Conservation (phyloP, 2,329 filamentous ascomycete species). For the Pseudogymnoascus sp. region DNA sequence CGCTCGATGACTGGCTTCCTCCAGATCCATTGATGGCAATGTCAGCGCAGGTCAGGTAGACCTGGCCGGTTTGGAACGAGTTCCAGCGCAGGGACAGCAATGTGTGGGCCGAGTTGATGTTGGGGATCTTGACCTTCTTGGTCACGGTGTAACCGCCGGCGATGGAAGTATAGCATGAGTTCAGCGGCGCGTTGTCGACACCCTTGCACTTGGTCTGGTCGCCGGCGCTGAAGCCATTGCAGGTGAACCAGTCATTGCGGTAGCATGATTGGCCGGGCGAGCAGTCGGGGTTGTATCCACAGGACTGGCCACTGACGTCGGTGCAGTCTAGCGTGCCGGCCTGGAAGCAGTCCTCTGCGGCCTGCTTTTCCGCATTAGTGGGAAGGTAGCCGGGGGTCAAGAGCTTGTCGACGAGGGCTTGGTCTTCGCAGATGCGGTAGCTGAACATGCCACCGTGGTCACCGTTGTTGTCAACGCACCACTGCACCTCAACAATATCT, state of each 20-base stretch:
- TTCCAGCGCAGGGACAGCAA: slow-evolving; percentile 50
- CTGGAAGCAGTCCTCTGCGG: slow-evolving; percentile 48
- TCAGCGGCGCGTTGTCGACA: slow-evolving; percentile 35
- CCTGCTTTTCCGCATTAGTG: slow-evolving; percentile 47
- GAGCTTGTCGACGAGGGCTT: slow-evolving; percentile 45
- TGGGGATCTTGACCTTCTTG: slow-evolving; percentile 36
- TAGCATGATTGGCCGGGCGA: slow-evolving; percentile 38
- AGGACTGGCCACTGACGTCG: slow-evolving; percentile 44
- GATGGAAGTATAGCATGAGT: slow-evolving; percentile 47
- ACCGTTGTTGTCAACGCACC: slow-evolving; percentile 52
- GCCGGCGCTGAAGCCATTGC: slow-evolving; percentile 38
- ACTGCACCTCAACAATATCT: slow-evolving; percentile 44
- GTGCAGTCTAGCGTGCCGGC: slow-evolving; percentile 43
- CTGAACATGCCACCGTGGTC: slow-evolving; percentile 53
- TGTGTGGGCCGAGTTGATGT: slow-evolving; percentile 42
- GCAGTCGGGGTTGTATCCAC: slow-evolving; percentile 45
- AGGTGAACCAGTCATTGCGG: slow-evolving; percentile 51
- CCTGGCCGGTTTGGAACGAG: slow-evolving; percentile 47
- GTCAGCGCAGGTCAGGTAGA: slow-evolving; percentile 49
- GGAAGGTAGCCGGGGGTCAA: slow-evolving; percentile 42
- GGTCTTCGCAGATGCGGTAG: slow-evolving; percentile 49
- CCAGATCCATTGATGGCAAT: slow-evolving; percentile 37
- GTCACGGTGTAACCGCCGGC: slow-evolving; percentile 48
- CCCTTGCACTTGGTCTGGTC: background rate
- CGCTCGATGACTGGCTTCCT: background rate